Evolutionary conservation across 805 yeast genomes (phyloP), one percentile per base, ranked within the genome.

Genomic region (Ogataea parapolymorpha): DNA sequence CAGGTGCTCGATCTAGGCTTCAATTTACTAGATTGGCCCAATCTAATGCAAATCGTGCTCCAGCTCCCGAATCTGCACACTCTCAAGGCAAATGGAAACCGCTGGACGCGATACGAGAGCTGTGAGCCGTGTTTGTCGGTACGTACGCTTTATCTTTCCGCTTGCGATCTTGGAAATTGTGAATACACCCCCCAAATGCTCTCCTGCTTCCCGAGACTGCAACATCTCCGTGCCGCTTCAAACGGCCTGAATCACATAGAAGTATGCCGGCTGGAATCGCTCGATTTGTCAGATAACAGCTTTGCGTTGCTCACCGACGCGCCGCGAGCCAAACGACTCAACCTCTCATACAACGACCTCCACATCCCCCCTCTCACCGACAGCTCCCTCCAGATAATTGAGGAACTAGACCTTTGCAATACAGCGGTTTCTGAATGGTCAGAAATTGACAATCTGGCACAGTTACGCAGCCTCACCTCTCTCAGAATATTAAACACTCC

Each of bases 401-500:
- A 12, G 11, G 31, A 45, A 0, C 54, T 86, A 1, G 82, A 84
- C 53, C 35, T 86, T 7, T 60, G 84, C 12, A 46, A 66, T 43
- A 85, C 84, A 52, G 26, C 47, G 0, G 65, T 86, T 2, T 18
- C 45, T 0, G 26, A 53, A 0, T 83, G 85, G 82, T 32, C 45
- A 0, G 69, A 61, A 16, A 55, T 84, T 3, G 86, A 80, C 42
- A n/a, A 32, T 0, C 35, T 82, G 2, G 49, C 56, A 3, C 20
- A 49, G 6, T 71, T 77, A 30, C 76, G 80, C 0, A 51, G 60
- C 7, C 54, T 86, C 6, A 37, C 42, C 2, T 66, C 71, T 1
- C 55, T 87, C 1, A 65, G 77, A 35, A 62, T 84, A 12, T 68
- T 68, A 39, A 66, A 62, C 5, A 84, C 83, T 43, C 83, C 87